phyloP scores from a whole-genome alignment of 257 asterid species.

The Solanum boliviense region DNA sequence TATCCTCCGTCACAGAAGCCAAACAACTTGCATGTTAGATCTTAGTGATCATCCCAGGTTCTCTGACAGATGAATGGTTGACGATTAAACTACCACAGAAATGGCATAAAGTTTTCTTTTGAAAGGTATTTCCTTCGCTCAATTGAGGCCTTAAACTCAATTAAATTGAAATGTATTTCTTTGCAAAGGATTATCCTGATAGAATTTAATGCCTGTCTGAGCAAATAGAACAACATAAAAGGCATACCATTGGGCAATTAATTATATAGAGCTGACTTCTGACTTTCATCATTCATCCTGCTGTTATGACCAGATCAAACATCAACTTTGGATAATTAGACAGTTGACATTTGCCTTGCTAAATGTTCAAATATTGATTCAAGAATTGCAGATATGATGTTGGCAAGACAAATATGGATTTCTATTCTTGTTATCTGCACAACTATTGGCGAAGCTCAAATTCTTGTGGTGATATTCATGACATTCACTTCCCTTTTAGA shows the following conservation, averaged over 20 bases:
- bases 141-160: neutral
- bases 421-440: conserved; percentile 2
- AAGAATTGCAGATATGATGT: neutral
- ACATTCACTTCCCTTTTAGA: conserved; percentile 45
- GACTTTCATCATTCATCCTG: neutral
- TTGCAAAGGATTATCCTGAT: neutral
- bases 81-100: neutral
- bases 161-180: neutral
- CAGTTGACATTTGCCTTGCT: neutral
- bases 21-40: neutral
- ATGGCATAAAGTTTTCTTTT: neutral
- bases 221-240: neutral
- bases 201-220: too few relatives aligned
- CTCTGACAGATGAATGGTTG: neutral
- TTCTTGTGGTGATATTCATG: conserved; percentile 28
- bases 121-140: neutral
- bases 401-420: neutral
- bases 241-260: neutral
- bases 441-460: conserved; percentile 19
- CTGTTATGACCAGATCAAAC: neutral
- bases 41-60: neutral
- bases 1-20: neutral
- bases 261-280: neutral
- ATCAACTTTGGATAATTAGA: neutral
- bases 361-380: neutral